These are phyloP conservation scores for Wallacemonas collosoma DNA, from an alignment of 208 protist species.

Conservation along the genomic window DNA sequence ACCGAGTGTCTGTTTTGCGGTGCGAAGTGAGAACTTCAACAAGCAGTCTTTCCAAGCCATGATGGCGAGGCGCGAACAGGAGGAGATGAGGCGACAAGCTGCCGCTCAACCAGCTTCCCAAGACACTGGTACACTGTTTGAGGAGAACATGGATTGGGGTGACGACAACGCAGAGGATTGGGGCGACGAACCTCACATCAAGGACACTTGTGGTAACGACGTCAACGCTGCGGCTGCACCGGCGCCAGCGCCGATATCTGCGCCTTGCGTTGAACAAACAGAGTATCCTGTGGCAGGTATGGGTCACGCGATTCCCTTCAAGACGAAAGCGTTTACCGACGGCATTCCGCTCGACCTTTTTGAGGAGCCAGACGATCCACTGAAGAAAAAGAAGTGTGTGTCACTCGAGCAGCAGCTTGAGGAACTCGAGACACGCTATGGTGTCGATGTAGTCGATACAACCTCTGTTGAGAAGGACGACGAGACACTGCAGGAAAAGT, in stretches of 20 bases:
- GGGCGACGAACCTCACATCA: constrained; percentile 25
- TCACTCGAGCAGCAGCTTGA: constrained; percentile 58
- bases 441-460: constrained; percentile 51
- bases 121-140: constrained; percentile 42
- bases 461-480: constrained; percentile 75
- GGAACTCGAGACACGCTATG: constrained; percentile 51
- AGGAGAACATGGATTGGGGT: constrained; percentile 50
- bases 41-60: constrained; percentile 37
- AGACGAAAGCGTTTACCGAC: constrained; percentile 45
- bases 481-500: constrained; percentile 64
- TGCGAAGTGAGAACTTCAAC: constrained; percentile 86
- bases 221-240: background rate
- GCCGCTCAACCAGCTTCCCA: background rate
- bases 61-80: constrained; percentile 15
- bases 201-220: background rate
- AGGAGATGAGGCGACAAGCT: background rate
- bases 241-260: background rate
- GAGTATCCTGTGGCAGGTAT: constrained; percentile 33
- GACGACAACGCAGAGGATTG: constrained; percentile 42
- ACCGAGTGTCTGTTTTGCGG: constrained; percentile 67
- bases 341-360: constrained; percentile 71
- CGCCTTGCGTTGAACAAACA: background rate
- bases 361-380: constrained; percentile 44
- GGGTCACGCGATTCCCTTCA: constrained; percentile 34
- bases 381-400: constrained; percentile 31